phyloP scores from a whole-genome alignment of 306 rosid species.

The Quercus suber region DNA sequence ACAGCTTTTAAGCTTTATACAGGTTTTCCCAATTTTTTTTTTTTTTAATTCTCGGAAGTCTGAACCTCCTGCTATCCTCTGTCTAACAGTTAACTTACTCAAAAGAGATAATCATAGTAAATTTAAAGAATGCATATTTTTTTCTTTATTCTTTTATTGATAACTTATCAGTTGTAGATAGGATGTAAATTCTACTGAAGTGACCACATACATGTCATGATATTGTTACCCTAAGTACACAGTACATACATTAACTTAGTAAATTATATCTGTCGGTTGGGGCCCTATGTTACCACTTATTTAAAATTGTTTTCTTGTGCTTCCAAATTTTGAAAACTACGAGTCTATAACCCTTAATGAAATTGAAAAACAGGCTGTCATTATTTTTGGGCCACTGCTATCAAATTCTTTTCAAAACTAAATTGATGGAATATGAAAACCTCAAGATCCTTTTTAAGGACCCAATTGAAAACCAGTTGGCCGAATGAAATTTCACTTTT shows the following conservation, averaged over 20 bases:
- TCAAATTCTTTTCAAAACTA: too few relatives aligned
- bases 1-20: slow-evolving; percentile 88
- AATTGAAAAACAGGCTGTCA: too few relatives aligned
- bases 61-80: too few relatives aligned
- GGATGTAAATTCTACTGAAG: slow-evolving; percentile 32
- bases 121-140: slow-evolving; percentile 3
- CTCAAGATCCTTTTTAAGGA: too few relatives aligned
- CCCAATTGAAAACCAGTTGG: too few relatives aligned
- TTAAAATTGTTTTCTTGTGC: too few relatives aligned
- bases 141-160: neutral
- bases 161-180: neutral
- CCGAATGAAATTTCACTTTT: too few relatives aligned
- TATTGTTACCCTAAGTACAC: neutral
- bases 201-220: neutral
- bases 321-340: neutral
- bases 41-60: too few relatives aligned
- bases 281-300: neutral
- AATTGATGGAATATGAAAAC: too few relatives aligned
- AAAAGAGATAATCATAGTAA: neutral
- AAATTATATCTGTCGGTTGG: slow-evolving; percentile 15
- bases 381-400: too few relatives aligned
- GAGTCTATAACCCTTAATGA: too few relatives aligned
- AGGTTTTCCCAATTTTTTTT: slow-evolving; percentile 45
- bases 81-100: too few relatives aligned
- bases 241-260: slow-evolving; percentile 24